Conservation (phyloP, 441 rosid genomes). For the Pelargonium fulgidum region DNA sequence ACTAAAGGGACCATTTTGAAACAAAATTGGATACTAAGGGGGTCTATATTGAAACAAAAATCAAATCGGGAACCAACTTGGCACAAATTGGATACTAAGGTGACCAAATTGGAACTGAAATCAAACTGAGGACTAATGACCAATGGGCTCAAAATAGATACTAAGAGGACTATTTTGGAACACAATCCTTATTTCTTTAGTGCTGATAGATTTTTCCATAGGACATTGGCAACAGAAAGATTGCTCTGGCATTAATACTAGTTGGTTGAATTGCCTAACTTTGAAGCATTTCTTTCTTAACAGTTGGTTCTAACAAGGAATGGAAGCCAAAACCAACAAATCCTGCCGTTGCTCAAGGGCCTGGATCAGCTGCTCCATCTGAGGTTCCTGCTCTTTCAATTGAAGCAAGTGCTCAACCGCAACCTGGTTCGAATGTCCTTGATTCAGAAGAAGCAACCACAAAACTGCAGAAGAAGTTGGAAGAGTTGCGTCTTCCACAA, state of each 20-base stretch:
- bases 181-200: not conserved
- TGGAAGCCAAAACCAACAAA: conserved; percentile 86
- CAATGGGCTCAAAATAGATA: not conserved
- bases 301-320: conserved; percentile 62
- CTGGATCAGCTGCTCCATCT: conserved; percentile 46
- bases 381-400: conserved; percentile 39
- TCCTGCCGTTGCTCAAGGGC: conserved; percentile 38
- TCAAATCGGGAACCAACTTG: too few species aligned
- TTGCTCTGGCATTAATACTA: conserved; percentile 9
- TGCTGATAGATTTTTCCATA: not conserved
- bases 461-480: conserved; percentile 65
- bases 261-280: conserved; percentile 19
- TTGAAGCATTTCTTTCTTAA: conserved; percentile 24
- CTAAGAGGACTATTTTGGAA: too few species aligned
- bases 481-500: conserved; percentile 60
- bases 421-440: conserved; percentile 32
- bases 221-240: not conserved
- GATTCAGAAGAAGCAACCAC: conserved; percentile 56
- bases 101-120: too few species aligned
- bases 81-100: too few species aligned
- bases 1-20: too few species aligned
- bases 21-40: too few species aligned
- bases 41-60: too few species aligned
- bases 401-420: conserved; percentile 37
- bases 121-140: too few species aligned